These are phyloP conservation scores for Hansfordia pulvinata DNA, from an alignment of 2,329 filamentous ascomycete species.

Conservation along the genomic window DNA sequence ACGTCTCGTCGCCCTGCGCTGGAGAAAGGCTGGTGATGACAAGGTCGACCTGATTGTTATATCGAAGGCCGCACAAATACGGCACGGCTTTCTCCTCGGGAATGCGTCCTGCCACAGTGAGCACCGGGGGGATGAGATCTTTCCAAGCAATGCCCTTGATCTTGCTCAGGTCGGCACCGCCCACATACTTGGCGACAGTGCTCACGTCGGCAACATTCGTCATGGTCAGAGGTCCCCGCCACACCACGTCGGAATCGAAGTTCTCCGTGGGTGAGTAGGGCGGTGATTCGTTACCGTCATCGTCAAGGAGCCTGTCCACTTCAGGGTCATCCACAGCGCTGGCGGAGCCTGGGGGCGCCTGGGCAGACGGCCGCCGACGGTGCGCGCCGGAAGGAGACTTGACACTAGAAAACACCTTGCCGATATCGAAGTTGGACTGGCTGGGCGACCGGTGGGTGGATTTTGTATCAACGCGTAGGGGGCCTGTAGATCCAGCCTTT, in stretches of 20 bases:
- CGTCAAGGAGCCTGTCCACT: slow-evolving; percentile 77
- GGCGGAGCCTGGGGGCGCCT: slow-evolving; percentile 25
- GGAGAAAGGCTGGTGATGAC: slow-evolving; percentile 62
- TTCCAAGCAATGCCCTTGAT: slow-evolving; percentile 45
- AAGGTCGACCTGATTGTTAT: slow-evolving; percentile 71
- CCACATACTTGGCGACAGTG: slow-evolving; percentile 70
- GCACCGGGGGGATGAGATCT: slow-evolving; percentile 55
- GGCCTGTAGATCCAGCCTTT: slow-evolving; percentile 15
- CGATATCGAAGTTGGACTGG: slow-evolving; percentile 61
- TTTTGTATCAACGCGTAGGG: slow-evolving; percentile 31
- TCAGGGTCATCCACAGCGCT: slow-evolving; percentile 69
- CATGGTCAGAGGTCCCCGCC: slow-evolving; percentile 69
- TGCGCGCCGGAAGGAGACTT: slow-evolving; percentile 51
- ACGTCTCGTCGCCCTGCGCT: slow-evolving; percentile 38
- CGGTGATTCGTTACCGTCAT: slow-evolving; percentile 66
- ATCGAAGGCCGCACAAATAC: slow-evolving; percentile 79
- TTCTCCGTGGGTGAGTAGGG: slow-evolving; percentile 74
- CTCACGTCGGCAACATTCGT: slow-evolving; percentile 61
- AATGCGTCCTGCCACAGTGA: slow-evolving; percentile 69
- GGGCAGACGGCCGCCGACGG: slow-evolving; percentile 33
- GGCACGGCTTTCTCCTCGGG: slow-evolving; percentile 72
- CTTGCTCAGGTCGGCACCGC: slow-evolving; percentile 64
- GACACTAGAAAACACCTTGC: slow-evolving; percentile 73
- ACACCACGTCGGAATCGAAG: slow-evolving; percentile 58
- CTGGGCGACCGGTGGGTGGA: slow-evolving; percentile 31